Conservation (phyloP, 257 asterid species). For the Haberlea rhodopensis region DNA sequence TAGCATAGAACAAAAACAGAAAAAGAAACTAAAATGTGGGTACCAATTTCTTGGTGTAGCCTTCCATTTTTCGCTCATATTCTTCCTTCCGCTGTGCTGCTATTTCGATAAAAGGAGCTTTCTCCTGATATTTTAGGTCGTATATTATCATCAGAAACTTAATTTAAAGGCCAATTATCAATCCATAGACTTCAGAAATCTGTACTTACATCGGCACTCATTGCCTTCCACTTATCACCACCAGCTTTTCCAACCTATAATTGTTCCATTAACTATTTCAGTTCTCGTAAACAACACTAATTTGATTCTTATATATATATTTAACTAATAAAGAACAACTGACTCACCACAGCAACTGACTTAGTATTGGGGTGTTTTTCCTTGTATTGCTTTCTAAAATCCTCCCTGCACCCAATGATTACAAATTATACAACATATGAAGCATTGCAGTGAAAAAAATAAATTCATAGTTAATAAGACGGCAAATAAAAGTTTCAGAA, state of each 20-base stretch:
- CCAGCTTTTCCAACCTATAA: slow-evolving; percentile 71
- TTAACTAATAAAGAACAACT: background rate
- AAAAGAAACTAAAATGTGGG: background rate
- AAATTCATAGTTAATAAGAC: background rate
- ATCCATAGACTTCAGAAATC: background rate
- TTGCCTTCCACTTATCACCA: slow-evolving; percentile 62
- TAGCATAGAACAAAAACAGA: background rate
- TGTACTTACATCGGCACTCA: slow-evolving; percentile 46
- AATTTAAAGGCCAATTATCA: background rate
- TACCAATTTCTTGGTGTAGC: slow-evolving; percentile 66
- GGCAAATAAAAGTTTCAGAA: background rate
- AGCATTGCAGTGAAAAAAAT: no score
- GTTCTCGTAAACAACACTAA: background rate
- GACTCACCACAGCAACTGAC: slow-evolving; percentile 67
- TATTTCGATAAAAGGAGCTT: slow-evolving; percentile 47
- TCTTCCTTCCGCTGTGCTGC: slow-evolving; percentile 62
- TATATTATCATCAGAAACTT: background rate
- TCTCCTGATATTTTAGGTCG: slow-evolving; percentile 39
- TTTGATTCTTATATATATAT: background rate
- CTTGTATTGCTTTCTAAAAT: slow-evolving; percentile 57
- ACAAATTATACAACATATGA: background rate
- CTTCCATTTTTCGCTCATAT: slow-evolving; percentile 51
- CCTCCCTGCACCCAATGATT: slow-evolving; percentile 44
- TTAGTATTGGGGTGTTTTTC: slow-evolving; percentile 59
- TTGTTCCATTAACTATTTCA: background rate